Percentiles rank a stretch among this genome's conserved stretches.
Conservation (phyloP, 2,329 filamentous ascomycete species). For the Calonectria pseudoturangicola region DNA sequence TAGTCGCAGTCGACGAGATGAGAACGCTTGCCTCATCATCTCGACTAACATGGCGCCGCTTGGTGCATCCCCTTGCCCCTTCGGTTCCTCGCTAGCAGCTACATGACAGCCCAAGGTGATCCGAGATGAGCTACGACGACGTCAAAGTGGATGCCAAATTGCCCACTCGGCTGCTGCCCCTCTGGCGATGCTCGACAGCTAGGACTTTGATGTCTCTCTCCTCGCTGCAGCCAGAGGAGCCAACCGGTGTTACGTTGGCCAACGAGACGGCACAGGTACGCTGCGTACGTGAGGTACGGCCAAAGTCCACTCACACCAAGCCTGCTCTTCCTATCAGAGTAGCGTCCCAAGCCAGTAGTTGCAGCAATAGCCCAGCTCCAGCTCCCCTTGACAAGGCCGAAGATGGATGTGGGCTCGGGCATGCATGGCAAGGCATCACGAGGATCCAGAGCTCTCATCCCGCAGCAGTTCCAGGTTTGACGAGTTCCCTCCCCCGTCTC, state of each 20-base stretch:
- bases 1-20: background rate
- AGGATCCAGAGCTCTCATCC: conserved; percentile 29
- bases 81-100: conserved; percentile 21
- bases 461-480: conserved; percentile 40
- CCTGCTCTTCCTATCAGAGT: conserved; percentile 30
- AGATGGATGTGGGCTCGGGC: conserved; percentile 31
- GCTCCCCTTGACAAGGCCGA: conserved; percentile 15
- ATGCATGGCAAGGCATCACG: conserved; percentile 38
- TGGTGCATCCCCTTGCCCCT: background rate
- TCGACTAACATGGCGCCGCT: conserved; percentile 20
- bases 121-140: conserved; percentile 35
- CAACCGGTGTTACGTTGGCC: conserved; percentile 31
- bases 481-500: conserved; percentile 34
- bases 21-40: background rate
- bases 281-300: conserved; percentile 34
- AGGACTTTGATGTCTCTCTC: conserved; percentile 35
- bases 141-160: conserved; percentile 22
- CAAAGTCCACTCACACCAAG: conserved; percentile 36
- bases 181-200: conserved; percentile 25
- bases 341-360: conserved; percentile 23
- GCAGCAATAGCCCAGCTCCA: conserved; percentile 33
- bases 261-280: conserved; percentile 29
- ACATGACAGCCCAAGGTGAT: conserved; percentile 22
- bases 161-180: conserved; percentile 31
- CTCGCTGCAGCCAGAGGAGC: conserved; percentile 27